Evolutionary conservation across 1,284 basidiomycete species (phyloP), one percentile per base, ranked within the genome.

Genomic region (Leccinum pachyderme): DNA sequence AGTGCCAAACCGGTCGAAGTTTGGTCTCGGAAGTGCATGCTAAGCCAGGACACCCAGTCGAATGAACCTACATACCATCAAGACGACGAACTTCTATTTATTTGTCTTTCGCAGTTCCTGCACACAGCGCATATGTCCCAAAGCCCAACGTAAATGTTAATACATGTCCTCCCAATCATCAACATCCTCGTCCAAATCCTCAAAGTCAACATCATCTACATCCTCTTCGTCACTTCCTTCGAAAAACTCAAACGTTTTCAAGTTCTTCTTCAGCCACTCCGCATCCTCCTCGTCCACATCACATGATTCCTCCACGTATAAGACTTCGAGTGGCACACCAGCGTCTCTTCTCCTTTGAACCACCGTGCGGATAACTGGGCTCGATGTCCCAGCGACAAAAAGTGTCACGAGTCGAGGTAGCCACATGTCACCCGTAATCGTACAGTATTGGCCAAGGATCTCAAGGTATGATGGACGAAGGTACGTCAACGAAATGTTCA

Each of bases 181-280:
- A 1, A 32, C 48, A 3, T 67, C 70, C 35, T 61, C 61, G 2
- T 60, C 47, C 24, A 44, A 18, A 44, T 64, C 68, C 0, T 57
- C 65, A 5, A 59, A 64, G 11, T 59, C 57, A 6, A 59, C 54
- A 9, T 66, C 63, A 2, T 65, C 56, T 8, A 66, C 63, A 2
- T 65, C 56, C 15, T 73, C 70, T 25, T 78, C 77, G 25, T 75
- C 75, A 56, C 77, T 77, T 15, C 76, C 74, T 56, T 78, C 77
- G 54, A 80, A 84, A 55, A 73, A 76, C 8, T 77, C 78, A 15
- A 86, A 71, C 29, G 66, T 69, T 53, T 79, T 74, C 52, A 83
- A 43, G 57, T 82, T 70, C 5, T 67, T 67, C 39, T 63, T 73
- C 51, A 86, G 60, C 81, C 81, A 85, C 27, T 61, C 59, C 49